Evolutionary conservation across 176 grass and related monocot species (phyloP).

Genomic region (Stipa capillata): DNA sequence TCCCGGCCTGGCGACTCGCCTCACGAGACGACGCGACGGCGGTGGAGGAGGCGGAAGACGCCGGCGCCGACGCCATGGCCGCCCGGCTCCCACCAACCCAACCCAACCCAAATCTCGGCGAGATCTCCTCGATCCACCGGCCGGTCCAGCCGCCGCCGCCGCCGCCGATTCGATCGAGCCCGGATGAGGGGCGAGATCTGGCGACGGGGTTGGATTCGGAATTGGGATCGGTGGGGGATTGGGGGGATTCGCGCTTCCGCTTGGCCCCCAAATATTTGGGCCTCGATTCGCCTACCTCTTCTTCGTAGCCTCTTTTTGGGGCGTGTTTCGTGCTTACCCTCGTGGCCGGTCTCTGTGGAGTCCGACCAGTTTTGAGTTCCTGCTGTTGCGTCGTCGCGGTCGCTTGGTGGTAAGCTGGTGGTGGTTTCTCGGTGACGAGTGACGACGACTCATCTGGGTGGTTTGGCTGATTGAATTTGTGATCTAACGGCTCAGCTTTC

Average conservation of each 20-base stretch:
- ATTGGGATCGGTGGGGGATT: conserved; percentile 22
- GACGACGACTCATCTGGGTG: no score
- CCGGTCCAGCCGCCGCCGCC: conserved; percentile 16
- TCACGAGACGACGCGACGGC: conserved; percentile 46
- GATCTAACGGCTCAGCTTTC: no score
- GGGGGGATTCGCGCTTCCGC: conserved; percentile 26
- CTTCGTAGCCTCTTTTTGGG: conserved; percentile 6
- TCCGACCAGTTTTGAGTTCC: no score
- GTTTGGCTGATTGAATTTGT: no score
- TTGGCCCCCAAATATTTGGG: conserved; percentile 16
- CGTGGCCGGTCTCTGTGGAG: no score
- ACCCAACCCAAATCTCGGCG: conserved; percentile 24
- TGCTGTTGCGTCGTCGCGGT: conserved; percentile 42
- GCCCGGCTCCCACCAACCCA: conserved; percentile 7
- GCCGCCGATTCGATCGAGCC: conserved; percentile 40
- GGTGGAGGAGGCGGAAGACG: conserved; percentile 24
- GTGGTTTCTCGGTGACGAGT: not conserved
- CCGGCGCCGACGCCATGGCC: conserved; percentile 81
- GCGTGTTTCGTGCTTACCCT: not conserved
- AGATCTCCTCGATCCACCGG: conserved; percentile 28
- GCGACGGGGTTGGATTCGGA: conserved; percentile 22
- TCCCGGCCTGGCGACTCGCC: conserved; percentile 81
- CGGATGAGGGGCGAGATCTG: conserved; percentile 31
- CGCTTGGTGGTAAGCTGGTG: conserved; percentile 1
- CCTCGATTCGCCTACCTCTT: no score